A percentile compares a stretch with the other conserved stretches of the same genome.
Conservation (phyloP, 2,329 filamentous ascomycete species). For the Cordyceps pruinosa region DNA sequence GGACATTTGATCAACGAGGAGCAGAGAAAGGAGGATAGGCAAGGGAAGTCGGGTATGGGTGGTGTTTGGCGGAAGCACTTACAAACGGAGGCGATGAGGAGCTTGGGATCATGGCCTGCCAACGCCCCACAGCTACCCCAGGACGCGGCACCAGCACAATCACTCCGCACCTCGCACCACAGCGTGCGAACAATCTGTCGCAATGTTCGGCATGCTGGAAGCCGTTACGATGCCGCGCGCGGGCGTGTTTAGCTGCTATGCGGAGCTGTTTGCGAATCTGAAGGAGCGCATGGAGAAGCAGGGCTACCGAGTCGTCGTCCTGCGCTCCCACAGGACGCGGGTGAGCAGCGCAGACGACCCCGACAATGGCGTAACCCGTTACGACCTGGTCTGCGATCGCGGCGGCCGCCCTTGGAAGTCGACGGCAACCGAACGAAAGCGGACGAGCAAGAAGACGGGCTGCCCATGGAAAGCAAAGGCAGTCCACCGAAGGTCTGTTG, state of each 20-base stretch:
- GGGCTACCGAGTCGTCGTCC: constrained; percentile 41
- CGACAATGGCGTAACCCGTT: constrained; percentile 37
- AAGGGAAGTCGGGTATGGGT: not conserved
- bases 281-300: constrained; percentile 36
- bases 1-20: not conserved
- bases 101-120: no score
- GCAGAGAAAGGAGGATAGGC: not conserved
- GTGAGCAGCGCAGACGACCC: constrained; percentile 34
- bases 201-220: constrained; percentile 39
- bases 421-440: constrained; percentile 38
- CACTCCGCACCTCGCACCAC: not conserved
- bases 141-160: not conserved
- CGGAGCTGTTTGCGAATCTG: constrained; percentile 35
- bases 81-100: not conserved
- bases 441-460: constrained; percentile 39
- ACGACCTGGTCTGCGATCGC: constrained; percentile 39
- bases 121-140: not conserved
- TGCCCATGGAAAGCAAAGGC: constrained; percentile 41
- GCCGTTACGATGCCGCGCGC: constrained; percentile 31
- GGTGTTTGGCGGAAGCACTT: no score
- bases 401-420: constrained; percentile 38
- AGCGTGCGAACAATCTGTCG: constrained; percentile 22
- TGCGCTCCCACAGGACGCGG: constrained; percentile 35
- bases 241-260: constrained; percentile 33
- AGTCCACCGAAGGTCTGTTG: constrained; percentile 35